Base-by-base conservation (phyloP, 1,284 basidiomycete genomes). In the Stereum hirsutum region DNA sequence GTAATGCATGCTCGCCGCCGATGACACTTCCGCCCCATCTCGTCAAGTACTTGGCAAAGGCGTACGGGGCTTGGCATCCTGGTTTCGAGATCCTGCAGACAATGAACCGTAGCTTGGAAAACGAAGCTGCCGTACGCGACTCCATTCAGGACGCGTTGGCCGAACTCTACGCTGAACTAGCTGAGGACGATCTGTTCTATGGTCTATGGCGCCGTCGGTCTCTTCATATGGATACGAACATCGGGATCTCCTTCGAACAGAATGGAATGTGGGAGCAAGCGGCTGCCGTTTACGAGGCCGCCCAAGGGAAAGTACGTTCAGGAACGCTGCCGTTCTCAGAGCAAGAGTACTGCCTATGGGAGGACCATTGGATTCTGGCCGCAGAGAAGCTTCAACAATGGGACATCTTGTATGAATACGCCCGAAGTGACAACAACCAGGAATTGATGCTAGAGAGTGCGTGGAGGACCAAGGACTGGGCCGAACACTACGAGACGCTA, bases 331-430 rank as follows among this genome's bases (percentile, higher is more conserved):
- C 93, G 1, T 99, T 96, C 67, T 88, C 89, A 27, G 96, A 99
- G 63, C 77, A 87, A 5, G 96, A 99, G 62, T 99, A 96, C 61
- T 92, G 89, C 55, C 70, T 99, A 15, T 99, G 96, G 96, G 96
- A 99, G 61, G 97, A 99, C 59, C 96, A 99, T 62, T 99, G 97
- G 96, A 89, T 99, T 48, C 69, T 96, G 14, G 81, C 94, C 4
- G 88, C 93, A 0, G 90, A 96, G 63, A 99, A 99, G 65, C 70
- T 99, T 21, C 96, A 99, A 60, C 88, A 98, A 56, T 99, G 96
- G 96, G 96, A 99, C 48, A 79, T 89, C 30, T 72, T 99, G 14
- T 81, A 89, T 47, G 94, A 98, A 39, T 75, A 99, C n/a, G 93
- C 93, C 2, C 84, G 85, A 52, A 81, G 75, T 42, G 96, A 99